These are phyloP conservation scores for Diplodia sapinea DNA, from an alignment of 2,329 filamentous ascomycete genomes.

Conservation along the genomic window DNA sequence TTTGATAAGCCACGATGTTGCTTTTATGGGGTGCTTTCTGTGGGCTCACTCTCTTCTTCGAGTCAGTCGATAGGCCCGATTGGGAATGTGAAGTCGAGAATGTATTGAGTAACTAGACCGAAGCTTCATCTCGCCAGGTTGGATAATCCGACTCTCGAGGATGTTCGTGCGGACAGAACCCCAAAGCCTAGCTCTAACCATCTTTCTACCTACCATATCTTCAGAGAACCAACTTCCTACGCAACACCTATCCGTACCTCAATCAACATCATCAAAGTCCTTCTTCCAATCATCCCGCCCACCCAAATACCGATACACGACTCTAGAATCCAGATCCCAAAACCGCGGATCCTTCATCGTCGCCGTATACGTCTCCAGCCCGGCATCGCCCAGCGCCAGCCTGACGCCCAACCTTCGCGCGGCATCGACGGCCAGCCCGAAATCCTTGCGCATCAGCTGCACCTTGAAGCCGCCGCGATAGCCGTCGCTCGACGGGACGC, in stretches of 20 bases:
- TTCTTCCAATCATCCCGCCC: slow-evolving; percentile 59
- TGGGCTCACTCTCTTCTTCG: neutral
- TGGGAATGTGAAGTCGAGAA: neutral
- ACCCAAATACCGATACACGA: slow-evolving; percentile 63
- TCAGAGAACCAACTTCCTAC: neutral
- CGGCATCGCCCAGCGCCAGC: slow-evolving; percentile 58
- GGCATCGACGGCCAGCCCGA: slow-evolving; percentile 61
- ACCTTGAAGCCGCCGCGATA: slow-evolving; percentile 64
- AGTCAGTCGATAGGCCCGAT: neutral
- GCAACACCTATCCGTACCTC: neutral
- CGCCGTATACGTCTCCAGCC: slow-evolving; percentile 58
- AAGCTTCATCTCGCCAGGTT: neutral
- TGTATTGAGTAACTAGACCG: neutral
- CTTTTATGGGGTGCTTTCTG: neutral
- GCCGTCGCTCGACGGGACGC: slow-evolving; percentile 50
- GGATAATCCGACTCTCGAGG: neutral
- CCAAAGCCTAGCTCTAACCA: neutral
- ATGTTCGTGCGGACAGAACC: neutral
- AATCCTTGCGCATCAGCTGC: slow-evolving; percentile 66
- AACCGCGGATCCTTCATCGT: slow-evolving; percentile 59
- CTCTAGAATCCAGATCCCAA: slow-evolving; percentile 61
- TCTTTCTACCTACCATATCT: too few species aligned
- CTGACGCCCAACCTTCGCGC: slow-evolving; percentile 59
- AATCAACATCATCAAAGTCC: slow-evolving; percentile 27
- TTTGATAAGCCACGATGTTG: neutral